These are phyloP conservation scores for Argentina anserina DNA, from an alignment of 306 rosid species.

Conservation along the genomic window DNA sequence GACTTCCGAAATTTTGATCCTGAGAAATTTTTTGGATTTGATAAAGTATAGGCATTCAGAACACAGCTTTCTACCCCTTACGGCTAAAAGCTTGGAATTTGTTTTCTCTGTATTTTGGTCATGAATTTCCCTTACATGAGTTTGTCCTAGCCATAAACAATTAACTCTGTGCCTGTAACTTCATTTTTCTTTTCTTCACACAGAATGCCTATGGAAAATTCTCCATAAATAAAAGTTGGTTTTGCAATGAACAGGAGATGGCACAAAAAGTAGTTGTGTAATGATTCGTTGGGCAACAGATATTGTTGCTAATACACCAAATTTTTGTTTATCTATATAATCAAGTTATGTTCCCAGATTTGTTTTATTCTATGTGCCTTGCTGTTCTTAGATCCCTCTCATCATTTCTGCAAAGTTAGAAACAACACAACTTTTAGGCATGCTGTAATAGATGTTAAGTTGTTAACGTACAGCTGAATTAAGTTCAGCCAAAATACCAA, in stretches of 20 bases:
- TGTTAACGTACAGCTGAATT: background rate
- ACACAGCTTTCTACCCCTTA: background rate
- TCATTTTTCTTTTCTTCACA: background rate
- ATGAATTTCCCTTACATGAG: conserved; percentile 3
- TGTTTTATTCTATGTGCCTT: background rate
- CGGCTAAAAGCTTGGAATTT: background rate
- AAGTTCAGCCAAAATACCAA: background rate
- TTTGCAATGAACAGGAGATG: background rate
- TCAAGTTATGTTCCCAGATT: background rate
- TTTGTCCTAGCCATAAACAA: conserved; percentile 25
- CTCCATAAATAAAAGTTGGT: background rate
- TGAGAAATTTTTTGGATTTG: conserved; percentile 28
- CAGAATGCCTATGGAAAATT: background rate
- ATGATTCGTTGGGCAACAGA: background rate
- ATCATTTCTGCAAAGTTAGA: background rate
- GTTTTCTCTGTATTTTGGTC: conserved; percentile 2
- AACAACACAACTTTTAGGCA: background rate
- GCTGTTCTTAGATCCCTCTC: background rate
- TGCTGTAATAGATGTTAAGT: background rate
- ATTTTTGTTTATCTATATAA: background rate
- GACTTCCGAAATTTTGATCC: conserved; percentile 47
- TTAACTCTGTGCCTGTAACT: conserved; percentile 12
- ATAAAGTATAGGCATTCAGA: conserved; percentile 18
- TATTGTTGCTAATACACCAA: background rate
- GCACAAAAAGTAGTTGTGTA: background rate